Evolutionary conservation across 106 monocot species (phyloP), one percentile per base, ranked within the genome.

Genomic region (Platanthera zijinensis): DNA sequence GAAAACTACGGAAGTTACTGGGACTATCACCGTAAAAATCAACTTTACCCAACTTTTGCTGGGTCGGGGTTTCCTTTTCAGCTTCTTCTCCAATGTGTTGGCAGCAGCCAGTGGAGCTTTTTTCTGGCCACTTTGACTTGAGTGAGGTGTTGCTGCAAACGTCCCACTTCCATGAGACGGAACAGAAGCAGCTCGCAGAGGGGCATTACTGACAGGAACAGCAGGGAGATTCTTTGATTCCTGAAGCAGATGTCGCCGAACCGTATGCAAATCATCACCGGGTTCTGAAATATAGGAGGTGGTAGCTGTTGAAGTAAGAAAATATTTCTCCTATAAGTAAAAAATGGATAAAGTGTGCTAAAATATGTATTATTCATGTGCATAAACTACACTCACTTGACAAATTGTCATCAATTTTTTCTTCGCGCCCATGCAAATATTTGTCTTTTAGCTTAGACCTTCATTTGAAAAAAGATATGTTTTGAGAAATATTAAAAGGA

Each of bases 141-240:
- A 46, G 67, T 51, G 72, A 53, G 76, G 76, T 28, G 83, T 57
- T 64, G 96, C 96, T 21, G 85, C 80, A 76, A 92, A 96, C 71
- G 92, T 89, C 68, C 96, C 92, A 82, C 85, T 96, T 56, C 89
- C 90, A 17, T 66, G 66, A 47, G 92, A 90, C 69, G 88, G 84
- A 69, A 90, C 83, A 54, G 71, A 12, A 54, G 80, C 76, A 82
- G 21, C 32, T 57, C 78, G 80, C 22, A 54, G 17, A 52, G 73
- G 57, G 39, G 22, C 12, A 76, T 30, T 47, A 39, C 52, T 78
- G 30, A 73, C 76, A 48, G 85, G 76, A 59, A 67, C 56, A 80
- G 96, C 90, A 52, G 89, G 85, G n/a, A 96, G 83, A 53, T 96
- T 96, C 69, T 74, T 84, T 47, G 79, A 46, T 82, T 85, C 85